Base-by-base conservation (phyloP, 129 eudicot genomes). In the Flaveria linearis region DNA sequence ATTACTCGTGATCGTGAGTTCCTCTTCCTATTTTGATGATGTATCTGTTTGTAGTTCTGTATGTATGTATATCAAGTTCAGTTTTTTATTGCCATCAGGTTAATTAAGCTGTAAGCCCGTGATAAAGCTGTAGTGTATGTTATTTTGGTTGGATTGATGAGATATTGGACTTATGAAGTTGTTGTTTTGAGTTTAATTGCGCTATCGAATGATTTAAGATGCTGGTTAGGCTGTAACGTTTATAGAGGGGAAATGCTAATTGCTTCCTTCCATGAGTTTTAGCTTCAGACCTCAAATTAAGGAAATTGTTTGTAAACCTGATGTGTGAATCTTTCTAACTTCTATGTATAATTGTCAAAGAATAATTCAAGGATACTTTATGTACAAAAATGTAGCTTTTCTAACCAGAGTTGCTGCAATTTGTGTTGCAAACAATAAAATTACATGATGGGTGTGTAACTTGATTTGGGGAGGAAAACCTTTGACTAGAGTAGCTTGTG, bases 1-100 rank as follows among this genome's bases (percentile, higher is more conserved):
- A 79, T 86, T 71, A 90, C 86, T 78, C 98, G 96, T 67, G 96
- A 93, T 77, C 90, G 98, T 93, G 58, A 84, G 92, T 84, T 63
- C 18, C 66, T 69, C 47, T 18, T 22, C 47, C 18, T 73, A 13
- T 58, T 3, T 58, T 0, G 14, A 3, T 65, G 2, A 36, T 36
- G 41, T 36, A 36, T 36, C 41, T 43, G 16, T 41, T 18, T 56
- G 20, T 58, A 5, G 7, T 42, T 36, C 23, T 47, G 28, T 65
- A 16, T 71, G 36, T 39, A 26, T 57, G 49, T 5, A 36, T 36
- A 52, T 45, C 12, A 36, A 39, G 16, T 70, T 76, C 45, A 15
- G 15, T 73, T 69, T 57, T n/a, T 63, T 71, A 72, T 68, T 81
- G 23, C 70, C 61, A 64, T 56, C 60, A 64, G 47, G 57, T 52